These are phyloP conservation scores for Paracoccidioides lutzii DNA, from an alignment of 2,329 filamentous ascomycete genomes.

Conservation along the genomic window DNA sequence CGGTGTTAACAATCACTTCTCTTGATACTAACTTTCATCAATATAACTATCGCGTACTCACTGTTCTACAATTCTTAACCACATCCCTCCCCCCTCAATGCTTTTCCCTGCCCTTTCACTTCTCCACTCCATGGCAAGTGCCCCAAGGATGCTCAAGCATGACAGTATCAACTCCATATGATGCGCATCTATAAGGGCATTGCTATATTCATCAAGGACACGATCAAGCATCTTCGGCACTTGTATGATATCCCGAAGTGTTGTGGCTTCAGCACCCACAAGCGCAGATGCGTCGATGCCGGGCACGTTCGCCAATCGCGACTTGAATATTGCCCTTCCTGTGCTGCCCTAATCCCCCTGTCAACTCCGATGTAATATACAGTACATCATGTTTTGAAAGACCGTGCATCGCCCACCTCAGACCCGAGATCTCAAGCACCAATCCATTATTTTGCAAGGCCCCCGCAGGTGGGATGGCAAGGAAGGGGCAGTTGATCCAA, in stretches of 20 bases:
- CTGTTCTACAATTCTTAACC: no score
- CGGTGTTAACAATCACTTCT: no score
- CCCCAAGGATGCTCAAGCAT: conserved; percentile 42
- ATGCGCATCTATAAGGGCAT: conserved; percentile 45
- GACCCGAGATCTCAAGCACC: no score
- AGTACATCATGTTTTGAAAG: no score
- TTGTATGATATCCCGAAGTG: conserved; percentile 43
- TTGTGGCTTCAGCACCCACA: conserved; percentile 41
- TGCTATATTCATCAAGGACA: conserved; percentile 52
- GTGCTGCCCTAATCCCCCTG: conserved; percentile 9
- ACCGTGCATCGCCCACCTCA: no score
- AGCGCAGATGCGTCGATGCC: conserved; percentile 33
- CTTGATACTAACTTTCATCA: no score
- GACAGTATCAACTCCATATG: conserved; percentile 46
- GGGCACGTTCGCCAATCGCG: conserved; percentile 15
- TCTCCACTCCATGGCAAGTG: conserved; percentile 48
- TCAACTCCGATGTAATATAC: background rate
- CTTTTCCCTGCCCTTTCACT: conserved; percentile 46
- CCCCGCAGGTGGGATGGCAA: no score
- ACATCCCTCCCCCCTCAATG: no score
- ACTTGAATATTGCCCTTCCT: conserved; percentile 8
- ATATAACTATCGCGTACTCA: no score
- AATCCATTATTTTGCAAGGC: no score
- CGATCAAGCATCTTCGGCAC: conserved; percentile 33
- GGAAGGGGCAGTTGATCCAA: no score